Evolutionary conservation across 163 green algal genomes (phyloP), one percentile per base, ranked within the genome.

Genomic region (Chloromonas sp.): DNA sequence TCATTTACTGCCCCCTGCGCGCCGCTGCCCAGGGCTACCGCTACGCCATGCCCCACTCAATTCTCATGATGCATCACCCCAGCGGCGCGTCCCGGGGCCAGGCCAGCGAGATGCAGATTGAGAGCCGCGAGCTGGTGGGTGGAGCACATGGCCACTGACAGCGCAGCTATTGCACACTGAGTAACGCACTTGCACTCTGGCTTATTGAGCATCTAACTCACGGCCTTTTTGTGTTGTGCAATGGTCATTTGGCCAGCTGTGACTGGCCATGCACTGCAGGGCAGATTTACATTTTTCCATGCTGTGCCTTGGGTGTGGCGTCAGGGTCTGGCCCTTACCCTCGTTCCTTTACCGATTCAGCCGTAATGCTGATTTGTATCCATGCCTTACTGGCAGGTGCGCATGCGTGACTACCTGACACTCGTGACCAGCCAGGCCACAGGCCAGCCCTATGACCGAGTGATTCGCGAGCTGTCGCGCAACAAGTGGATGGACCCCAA

Each of bases 1-100:
- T 36, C 36, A 36, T 36, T 36, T 36, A 36, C 36, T 36, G 36
- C 36, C 36, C 36, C 36, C 36, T 36, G 36, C 36, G 36, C 36
- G 36, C 36, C 36, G 36, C 36, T 36, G 36, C 36, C 78, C 92
- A 98, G 94, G 96, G 96, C 76, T 98, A 98, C 90, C 93, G 96
- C 60, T 96, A 93, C 84, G 90, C 91, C 1, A 93, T 99, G 92
- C 95, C 95, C 8, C 97, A 99, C 92, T 98, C 94, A 78, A 94
- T 95, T 82, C 96, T 99, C 86, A 99, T 99, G 95, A 93, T 99
- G 87, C 96, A 99, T 86, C 94, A 97, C 87, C 97, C 97, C 14
- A 95, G 90, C 14, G 97, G 97, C 59, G 92, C 92, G 3, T 95
- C 96, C 0, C 86, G 97, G 2, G 97, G 97, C 14, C 94, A 98